These are phyloP conservation scores for Bryum argenteum DNA, from an alignment of 225 moss, liverwort and hornwort species.

Conservation along the genomic window DNA sequence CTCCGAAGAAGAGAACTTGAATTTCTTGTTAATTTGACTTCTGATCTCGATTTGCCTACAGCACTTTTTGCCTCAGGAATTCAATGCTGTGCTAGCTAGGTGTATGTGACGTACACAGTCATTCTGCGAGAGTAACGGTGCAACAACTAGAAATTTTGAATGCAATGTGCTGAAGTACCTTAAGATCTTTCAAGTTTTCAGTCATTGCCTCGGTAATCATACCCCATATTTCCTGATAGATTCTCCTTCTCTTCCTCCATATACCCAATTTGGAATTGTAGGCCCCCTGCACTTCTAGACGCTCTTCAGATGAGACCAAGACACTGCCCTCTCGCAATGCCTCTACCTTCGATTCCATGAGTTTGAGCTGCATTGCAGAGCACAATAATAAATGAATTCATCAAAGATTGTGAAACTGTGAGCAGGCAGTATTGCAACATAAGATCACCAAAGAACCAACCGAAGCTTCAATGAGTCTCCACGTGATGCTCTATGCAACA, in stretches of 20 bases:
- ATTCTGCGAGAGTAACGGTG: background rate
- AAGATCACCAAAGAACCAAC: background rate
- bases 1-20: background rate
- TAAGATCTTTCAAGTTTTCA: constrained; percentile 63
- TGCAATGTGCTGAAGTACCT: constrained; percentile 44
- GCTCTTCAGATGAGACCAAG: constrained; percentile 75
- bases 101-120: background rate
- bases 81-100: background rate
- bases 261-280: constrained; percentile 58
- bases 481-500: background rate
- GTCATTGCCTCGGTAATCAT: constrained; percentile 84
- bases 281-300: constrained; percentile 56
- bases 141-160: background rate
- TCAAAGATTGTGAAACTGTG: background rate
- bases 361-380: constrained; percentile 51
- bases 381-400: background rate
- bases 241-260: constrained; percentile 87
- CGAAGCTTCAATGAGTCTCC: background rate
- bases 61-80: background rate
- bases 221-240: constrained; percentile 89
- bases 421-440: background rate
- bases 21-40: background rate
- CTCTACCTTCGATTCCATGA: constrained; percentile 61
- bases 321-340: constrained; percentile 69
- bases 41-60: constrained; percentile 4